Base-by-base conservation (phyloP, 2,329 filamentous ascomycete genomes). In the Tricladium varicosporioides region DNA sequence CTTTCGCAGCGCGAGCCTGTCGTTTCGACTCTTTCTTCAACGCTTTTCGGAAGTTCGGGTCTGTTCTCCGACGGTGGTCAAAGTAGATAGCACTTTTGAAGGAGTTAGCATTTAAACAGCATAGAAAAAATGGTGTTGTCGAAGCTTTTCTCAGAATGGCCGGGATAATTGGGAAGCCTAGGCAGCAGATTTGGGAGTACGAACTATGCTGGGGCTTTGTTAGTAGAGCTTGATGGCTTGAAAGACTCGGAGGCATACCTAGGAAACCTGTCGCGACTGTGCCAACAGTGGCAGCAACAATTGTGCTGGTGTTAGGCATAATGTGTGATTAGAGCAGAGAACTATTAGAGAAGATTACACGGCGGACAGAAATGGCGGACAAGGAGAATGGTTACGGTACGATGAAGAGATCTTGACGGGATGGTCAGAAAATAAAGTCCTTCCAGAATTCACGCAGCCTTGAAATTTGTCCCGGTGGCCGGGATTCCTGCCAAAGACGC, bases 21-120 rank as follows among this genome's bases (percentile, higher is more conserved):
- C 82, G 82, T 75, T 89, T 88, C 73, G 89, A 87, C 74, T 91
- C 89, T 70, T 87, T 85, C 74, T 89, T 89, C 68, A 89, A 75
- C 68, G 81, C 76, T 70, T 84, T 83, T 67, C 86, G 80, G 76
- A 88, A 89, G 65, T 85, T 81, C 69, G 84, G 75, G 67, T 85
- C 78, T 69, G 77, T 80, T 63, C 86, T 83, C 65, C 86, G 81
- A 70, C 82, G 80, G 70, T 85, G 81, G 73, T 89, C 86, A 73
- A 89, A 89, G 75, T 86, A 89, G 65, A 83, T 72, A 62, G 80
- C 84, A 68, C 88, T 88, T 65, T 53, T 15, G 32, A 56, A 59
- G 40, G 59, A 47, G 59, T 67, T 61, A 70, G 60, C 48, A 59
- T 19, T 45, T 18, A 7, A 33, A 42, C 14, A 15, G 3, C 22